Percentiles rank a stretch among this genome's conserved stretches.
These are phyloP conservation scores for Arabidopsis arenosa DNA, from an alignment of 345 rosid species.

Conservation along the genomic window DNA sequence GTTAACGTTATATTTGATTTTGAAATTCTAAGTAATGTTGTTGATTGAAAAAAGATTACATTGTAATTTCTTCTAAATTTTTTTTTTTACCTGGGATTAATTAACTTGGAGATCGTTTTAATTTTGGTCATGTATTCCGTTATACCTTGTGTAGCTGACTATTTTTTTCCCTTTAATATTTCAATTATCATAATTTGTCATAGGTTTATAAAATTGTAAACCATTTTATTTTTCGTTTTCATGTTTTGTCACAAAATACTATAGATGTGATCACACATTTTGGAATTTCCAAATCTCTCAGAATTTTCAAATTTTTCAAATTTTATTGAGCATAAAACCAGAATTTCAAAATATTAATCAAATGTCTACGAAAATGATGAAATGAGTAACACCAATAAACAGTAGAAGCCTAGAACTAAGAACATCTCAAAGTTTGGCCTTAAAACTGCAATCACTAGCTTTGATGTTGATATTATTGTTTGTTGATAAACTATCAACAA, in stretches of 20 bases:
- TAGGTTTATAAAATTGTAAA: too few species aligned
- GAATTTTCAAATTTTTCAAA: not conserved
- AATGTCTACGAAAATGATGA: not conserved
- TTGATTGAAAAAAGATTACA: not conserved
- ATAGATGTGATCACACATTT: not conserved
- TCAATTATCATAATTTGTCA: too few species aligned
- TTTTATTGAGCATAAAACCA: not conserved
- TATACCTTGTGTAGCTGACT: too few species aligned
- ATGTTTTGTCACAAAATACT: too few species aligned
- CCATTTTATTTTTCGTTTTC: too few species aligned
- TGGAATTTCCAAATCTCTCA: too few species aligned
- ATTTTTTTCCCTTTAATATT: too few species aligned
- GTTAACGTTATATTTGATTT: not conserved
- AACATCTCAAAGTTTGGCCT: constrained; percentile 60
- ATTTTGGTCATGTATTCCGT: too few species aligned
- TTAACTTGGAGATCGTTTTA: not conserved
- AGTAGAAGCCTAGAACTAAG: not conserved
- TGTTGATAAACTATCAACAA: constrained; percentile 75
- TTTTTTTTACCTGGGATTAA: not conserved
- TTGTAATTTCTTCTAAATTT: not conserved
- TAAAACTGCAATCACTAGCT: constrained; percentile 73
- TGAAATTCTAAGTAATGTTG: not conserved
- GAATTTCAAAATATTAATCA: not conserved
- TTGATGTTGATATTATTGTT: constrained; percentile 65
- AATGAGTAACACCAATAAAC: not conserved